Conservation (phyloP, 331 rosid species). For the Phaseolus coccineus region DNA sequence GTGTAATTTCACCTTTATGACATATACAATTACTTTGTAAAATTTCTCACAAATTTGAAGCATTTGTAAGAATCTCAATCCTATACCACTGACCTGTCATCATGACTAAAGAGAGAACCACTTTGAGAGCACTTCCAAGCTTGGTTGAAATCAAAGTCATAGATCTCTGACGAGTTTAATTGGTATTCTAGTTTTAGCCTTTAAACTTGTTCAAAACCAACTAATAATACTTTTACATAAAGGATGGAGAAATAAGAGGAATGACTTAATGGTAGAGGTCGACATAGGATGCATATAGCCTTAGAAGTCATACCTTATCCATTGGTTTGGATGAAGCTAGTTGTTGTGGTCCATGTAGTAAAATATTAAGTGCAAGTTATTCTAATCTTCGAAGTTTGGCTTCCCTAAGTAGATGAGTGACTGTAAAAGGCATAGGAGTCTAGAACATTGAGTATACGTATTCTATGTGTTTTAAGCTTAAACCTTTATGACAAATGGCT, state of each 20-base stretch:
- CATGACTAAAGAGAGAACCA: background rate
- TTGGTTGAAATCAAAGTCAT: background rate
- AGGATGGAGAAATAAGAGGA: background rate
- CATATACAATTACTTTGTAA: background rate
- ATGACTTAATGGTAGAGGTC: slow-evolving; percentile 5
- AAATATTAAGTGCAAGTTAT: background rate
- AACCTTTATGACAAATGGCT: background rate
- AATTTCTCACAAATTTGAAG: background rate
- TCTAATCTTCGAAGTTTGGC: background rate
- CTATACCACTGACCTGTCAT: background rate
- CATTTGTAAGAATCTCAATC: background rate
- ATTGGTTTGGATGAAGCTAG: slow-evolving; percentile 17
- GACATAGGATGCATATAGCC: background rate
- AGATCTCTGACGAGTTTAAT: background rate
- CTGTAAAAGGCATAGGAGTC: background rate
- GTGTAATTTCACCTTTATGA: background rate
- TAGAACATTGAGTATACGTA: background rate
- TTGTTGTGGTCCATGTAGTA: slow-evolving; percentile 26
- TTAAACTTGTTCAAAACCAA: slow-evolving; percentile 19
- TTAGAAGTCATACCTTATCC: slow-evolving; percentile 39
- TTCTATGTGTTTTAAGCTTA: background rate
- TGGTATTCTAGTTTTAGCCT: slow-evolving; percentile 25
- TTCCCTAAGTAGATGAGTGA: background rate
- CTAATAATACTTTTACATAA: background rate
- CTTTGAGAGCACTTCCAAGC: background rate